phyloP scores from a whole-genome alignment of 1,284 basidiomycete species.

The Cystobasidium pallidum region DNA sequence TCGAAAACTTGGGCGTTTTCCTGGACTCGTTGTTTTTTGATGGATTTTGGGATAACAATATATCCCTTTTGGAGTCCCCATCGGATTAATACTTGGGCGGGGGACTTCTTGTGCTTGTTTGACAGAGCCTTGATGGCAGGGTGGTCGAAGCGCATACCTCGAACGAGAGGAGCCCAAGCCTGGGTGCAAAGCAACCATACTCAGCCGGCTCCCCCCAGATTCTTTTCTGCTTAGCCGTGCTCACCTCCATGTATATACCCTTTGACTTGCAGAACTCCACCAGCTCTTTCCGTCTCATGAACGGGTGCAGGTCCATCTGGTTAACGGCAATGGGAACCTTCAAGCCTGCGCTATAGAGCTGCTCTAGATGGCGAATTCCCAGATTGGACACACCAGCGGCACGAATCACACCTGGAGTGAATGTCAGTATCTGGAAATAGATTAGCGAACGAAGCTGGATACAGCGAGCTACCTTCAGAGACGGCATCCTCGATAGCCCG shows the following conservation, averaged over 20 bases:
- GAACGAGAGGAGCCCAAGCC: slow-evolving; percentile 63
- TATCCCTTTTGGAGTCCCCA: slow-evolving; percentile 78
- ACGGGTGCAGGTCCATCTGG: slow-evolving; percentile 73
- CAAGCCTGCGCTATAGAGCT: slow-evolving; percentile 9
- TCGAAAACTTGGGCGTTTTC: slow-evolving; percentile 72
- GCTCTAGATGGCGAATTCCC: slow-evolving; percentile 50
- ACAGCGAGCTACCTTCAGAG: slow-evolving; percentile 43
- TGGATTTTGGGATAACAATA: slow-evolving; percentile 75
- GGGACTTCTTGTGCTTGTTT: slow-evolving; percentile 66
- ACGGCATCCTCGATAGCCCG: slow-evolving; percentile 64
- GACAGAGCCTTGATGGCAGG: slow-evolving; percentile 64
- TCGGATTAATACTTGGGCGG: slow-evolving; percentile 74
- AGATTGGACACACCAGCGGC: slow-evolving; percentile 63
- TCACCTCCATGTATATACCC: slow-evolving; percentile 76
- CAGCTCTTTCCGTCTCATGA: slow-evolving; percentile 78
- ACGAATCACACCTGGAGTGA: slow-evolving; percentile 14
- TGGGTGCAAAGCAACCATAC: background rate
- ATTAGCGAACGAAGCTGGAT: background rate
- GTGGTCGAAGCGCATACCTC: slow-evolving; percentile 65
- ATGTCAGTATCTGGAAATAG: background rate
- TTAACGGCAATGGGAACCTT: slow-evolving; percentile 43
- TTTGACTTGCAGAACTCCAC: slow-evolving; percentile 74
- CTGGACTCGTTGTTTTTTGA: slow-evolving; percentile 67
- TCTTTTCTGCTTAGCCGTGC: slow-evolving; percentile 52
- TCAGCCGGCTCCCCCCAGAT: too few relatives aligned